phyloP scores from a whole-genome alignment of 371 early-diverging fungal species.

The Apophysomyces trapeziformis region DNA sequence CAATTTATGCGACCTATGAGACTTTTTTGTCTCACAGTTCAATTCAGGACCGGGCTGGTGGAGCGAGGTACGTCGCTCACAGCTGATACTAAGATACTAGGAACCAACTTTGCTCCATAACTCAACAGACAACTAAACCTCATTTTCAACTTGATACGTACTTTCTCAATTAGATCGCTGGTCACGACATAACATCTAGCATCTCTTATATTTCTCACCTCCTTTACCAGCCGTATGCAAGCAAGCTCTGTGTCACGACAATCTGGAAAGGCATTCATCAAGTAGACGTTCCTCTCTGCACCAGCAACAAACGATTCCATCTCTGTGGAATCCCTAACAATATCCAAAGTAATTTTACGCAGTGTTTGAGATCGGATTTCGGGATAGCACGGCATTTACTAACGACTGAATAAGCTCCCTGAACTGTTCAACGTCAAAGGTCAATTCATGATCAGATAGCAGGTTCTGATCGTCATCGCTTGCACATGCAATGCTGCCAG shows the following conservation, averaged over 20 bases:
- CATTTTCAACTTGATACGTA: neutral
- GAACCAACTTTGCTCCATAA: neutral
- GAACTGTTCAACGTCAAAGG: neutral
- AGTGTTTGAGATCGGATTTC: neutral
- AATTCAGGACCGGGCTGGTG: neutral
- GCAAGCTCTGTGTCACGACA: neutral
- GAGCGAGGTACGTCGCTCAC: neutral
- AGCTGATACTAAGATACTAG: neutral
- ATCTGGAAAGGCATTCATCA: neutral
- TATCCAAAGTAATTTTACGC: neutral
- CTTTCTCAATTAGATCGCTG: neutral
- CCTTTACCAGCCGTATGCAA: neutral
- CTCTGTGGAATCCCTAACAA: neutral
- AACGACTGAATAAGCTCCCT: neutral
- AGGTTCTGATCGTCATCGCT: neutral
- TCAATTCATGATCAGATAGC: neutral
- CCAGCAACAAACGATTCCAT: neutral
- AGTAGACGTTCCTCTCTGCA: neutral
- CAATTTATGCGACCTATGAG: no score
- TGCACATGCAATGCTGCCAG: neutral
- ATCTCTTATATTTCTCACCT: neutral
- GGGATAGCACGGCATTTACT: neutral
- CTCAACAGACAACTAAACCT: neutral
- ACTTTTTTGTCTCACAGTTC: no score
- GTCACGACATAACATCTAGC: neutral